These are phyloP conservation scores for Mallotus japonicus DNA, from an alignment of 441 rosid species.

Conservation along the genomic window DNA sequence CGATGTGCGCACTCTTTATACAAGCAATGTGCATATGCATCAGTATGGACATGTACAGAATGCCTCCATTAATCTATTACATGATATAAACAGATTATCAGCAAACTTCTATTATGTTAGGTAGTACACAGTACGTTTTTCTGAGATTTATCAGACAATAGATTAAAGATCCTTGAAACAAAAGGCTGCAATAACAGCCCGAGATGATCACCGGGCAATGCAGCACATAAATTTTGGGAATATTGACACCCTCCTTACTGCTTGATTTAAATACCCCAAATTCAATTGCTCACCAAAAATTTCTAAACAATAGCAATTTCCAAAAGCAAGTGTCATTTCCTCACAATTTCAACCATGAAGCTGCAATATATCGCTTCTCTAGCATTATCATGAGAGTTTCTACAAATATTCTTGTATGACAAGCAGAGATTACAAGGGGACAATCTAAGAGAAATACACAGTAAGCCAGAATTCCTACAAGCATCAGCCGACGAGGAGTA, in stretches of 20 bases:
- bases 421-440: neutral
- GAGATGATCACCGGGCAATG: no score
- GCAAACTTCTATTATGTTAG: no score
- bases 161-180: no score
- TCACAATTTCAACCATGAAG: neutral
- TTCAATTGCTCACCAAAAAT: neutral
- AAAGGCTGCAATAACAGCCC: no score
- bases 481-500: neutral
- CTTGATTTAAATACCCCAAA: neutral
- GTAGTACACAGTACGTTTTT: no score
- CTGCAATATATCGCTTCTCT: neutral
- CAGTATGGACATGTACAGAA: no score
- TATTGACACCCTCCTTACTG: neutral
- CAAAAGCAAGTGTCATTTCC: neutral
- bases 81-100: no score
- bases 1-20: no score
- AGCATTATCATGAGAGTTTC: neutral
- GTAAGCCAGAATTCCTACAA: constrained; percentile 6
- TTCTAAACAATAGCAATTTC: neutral
- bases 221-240: no score
- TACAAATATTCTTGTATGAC: neutral
- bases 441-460: neutral
- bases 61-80: no score
- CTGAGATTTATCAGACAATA: no score
- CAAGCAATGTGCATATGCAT: no score